Percentiles rank a stretch among this genome's conserved stretches.
Conservation (phyloP, 176 grass and related monocot genomes). For the Triticum monococcum region DNA sequence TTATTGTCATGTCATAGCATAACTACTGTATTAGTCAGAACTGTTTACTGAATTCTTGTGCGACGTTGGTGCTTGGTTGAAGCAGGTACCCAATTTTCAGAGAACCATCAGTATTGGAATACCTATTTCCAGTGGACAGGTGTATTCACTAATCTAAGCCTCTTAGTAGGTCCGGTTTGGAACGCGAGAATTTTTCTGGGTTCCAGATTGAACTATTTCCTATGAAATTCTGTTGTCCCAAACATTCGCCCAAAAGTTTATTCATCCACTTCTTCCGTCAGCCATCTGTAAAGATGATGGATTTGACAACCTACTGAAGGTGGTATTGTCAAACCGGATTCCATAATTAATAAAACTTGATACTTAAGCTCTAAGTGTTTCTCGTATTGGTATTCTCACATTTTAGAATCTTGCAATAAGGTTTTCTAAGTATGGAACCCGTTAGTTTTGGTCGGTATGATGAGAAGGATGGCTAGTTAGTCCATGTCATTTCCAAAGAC, state of each 20-base stretch:
- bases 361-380: slow-evolving; percentile 1
- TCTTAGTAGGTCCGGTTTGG: not conserved
- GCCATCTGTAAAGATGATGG: not conserved
- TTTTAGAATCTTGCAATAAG: not conserved
- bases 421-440: not conserved
- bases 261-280: not conserved
- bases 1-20: slow-evolving; percentile 1
- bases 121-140: not conserved
- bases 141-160: not conserved
- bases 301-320: not conserved
- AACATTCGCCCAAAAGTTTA: not conserved
- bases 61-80: not conserved
- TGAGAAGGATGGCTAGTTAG: not conserved
- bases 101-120: not conserved
- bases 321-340: not conserved
- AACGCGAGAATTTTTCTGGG: not conserved
- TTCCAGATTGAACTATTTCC: not conserved
- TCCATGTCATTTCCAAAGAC: not conserved
- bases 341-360: not conserved
- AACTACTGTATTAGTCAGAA: not conserved
- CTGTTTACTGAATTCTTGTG: not conserved
- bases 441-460: not conserved
- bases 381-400: not conserved
- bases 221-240: not conserved
- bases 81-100: not conserved